Conservation (phyloP, 805 yeast species). For the Ogataea ganodermae region DNA sequence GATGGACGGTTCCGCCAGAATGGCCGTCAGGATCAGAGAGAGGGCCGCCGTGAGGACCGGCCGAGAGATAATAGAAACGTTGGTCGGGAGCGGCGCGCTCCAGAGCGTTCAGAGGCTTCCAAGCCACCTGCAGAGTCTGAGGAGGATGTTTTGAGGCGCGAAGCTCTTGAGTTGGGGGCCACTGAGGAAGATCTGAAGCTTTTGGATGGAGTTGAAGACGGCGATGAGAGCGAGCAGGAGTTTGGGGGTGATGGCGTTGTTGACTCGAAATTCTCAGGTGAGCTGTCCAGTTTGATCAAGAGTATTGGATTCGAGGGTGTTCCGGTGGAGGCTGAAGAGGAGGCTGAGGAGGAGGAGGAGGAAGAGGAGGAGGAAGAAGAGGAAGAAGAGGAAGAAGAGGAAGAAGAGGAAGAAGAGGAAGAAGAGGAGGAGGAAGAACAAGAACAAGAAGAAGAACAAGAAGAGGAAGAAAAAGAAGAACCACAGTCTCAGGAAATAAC, state of each 20-base stretch:
- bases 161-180: constrained; percentile 83
- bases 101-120: no score
- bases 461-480: constrained; percentile 28
- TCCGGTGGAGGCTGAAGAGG: no score
- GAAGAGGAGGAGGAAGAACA: constrained; percentile 39
- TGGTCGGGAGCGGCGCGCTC: no score
- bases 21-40: no score
- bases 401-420: constrained; percentile 41
- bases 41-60: no score
- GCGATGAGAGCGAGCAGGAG: constrained; percentile 54
- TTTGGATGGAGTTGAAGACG: constrained; percentile 52
- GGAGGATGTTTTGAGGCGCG: constrained; percentile 54
- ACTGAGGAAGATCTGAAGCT: constrained; percentile 77
- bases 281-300: constrained; percentile 62
- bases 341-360: not conserved
- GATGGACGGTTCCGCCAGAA: no score
- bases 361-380: constrained; percentile 24
- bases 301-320: constrained; percentile 66
- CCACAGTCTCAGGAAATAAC: constrained; percentile 11
- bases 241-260: constrained; percentile 45
- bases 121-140: constrained; percentile 12
- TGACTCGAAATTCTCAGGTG: constrained; percentile 50
- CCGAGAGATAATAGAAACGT: no score
- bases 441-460: constrained; percentile 38
- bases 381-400: constrained; percentile 37